A percentile compares a stretch with the other conserved stretches of the same genome.
Conservation (phyloP, 1,284 basidiomycete genomes). For the Boletellus deceptivus region DNA sequence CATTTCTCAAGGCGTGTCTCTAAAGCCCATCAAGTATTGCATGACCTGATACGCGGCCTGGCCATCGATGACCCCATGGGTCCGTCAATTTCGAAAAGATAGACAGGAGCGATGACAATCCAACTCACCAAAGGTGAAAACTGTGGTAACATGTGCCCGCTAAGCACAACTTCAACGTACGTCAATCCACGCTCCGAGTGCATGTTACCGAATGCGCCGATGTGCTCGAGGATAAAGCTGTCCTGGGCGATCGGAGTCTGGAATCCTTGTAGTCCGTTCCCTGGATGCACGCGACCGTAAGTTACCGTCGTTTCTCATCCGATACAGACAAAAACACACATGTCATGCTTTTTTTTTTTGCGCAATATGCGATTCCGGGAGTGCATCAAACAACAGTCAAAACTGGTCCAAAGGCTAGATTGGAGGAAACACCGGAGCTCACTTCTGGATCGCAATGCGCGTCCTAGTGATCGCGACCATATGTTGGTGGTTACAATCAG, state of each 20-base stretch:
- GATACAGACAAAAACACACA: background rate
- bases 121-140: constrained; percentile 58
- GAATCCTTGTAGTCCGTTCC: constrained; percentile 70
- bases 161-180: constrained; percentile 61
- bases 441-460: constrained; percentile 68
- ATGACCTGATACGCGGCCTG: constrained; percentile 69
- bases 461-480: constrained; percentile 37
- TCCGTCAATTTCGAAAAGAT: background rate
- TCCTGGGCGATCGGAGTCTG: constrained; percentile 62
- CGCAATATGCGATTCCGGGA: background rate
- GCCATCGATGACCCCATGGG: background rate
- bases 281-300: constrained; percentile 32
- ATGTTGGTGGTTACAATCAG: no score
- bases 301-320: background rate
- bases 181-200: constrained; percentile 68
- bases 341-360: constrained; percentile 1
- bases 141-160: constrained; percentile 74
- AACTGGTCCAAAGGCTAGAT: no score
- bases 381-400: background rate
- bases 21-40: constrained; percentile 67
- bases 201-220: constrained; percentile 61
- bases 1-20: constrained; percentile 39
- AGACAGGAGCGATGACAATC: background rate
- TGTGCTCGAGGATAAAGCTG: constrained; percentile 65
- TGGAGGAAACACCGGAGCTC: constrained; percentile 23